phyloP scores from a whole-genome alignment of 169 alveolate genomes.

The Plasmodium gonderi region DNA sequence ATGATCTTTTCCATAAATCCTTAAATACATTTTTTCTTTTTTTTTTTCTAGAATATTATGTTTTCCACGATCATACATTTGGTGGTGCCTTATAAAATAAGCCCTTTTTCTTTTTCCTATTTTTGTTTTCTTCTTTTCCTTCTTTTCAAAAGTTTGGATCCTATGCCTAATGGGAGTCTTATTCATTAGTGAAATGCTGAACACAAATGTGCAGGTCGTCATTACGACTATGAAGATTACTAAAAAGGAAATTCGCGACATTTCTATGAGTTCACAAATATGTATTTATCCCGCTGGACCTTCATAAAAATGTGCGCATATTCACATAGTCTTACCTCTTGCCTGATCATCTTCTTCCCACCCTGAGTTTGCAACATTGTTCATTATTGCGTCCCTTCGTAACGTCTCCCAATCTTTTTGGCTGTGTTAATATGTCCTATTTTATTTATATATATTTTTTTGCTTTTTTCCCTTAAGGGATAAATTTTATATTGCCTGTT shows the following conservation, averaged over 20 bases:
- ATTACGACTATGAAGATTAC: not conserved
- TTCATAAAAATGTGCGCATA: too few species aligned
- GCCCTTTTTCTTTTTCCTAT: not conserved
- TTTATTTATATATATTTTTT: too few species aligned
- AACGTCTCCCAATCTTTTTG: not conserved
- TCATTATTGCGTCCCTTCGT: not conserved
- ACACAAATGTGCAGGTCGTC: not conserved
- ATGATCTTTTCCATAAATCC: constrained; percentile 55
- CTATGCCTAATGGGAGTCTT: not conserved
- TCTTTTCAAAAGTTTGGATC: not conserved
- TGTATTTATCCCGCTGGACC: too few species aligned
- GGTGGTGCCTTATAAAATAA: not conserved
- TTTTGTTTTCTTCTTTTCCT: too few species aligned
- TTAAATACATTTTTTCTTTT: not conserved
- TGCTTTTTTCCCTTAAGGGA: too few species aligned
- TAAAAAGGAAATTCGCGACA: not conserved
- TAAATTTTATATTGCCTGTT: too few species aligned
- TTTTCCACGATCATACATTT: not conserved
- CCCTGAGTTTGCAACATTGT: too few species aligned
- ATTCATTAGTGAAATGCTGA: too few species aligned
- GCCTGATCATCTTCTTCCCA: too few species aligned
- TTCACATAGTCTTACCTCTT: too few species aligned
- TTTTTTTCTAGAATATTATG: not conserved
- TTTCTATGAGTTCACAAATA: not conserved
- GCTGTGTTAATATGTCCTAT: too few species aligned